Evolutionary conservation across 2,329 filamentous ascomycete species (phyloP), one percentile per base, ranked within the genome.

Genomic region (Fusarium penzigii): DNA sequence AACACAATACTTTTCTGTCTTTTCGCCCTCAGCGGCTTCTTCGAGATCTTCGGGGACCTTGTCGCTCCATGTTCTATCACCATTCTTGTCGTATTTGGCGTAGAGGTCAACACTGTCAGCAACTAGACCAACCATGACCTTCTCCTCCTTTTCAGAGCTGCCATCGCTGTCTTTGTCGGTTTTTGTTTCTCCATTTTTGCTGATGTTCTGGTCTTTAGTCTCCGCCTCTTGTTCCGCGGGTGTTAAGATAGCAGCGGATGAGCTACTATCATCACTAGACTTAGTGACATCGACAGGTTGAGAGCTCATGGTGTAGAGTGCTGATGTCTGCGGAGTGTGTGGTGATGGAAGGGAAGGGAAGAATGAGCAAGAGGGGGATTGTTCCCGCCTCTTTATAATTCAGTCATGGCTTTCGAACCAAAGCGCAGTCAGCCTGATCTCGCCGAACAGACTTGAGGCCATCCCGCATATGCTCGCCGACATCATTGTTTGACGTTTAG

Each of bases 1-100:
- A 44, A 86, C 72, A 2, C 85, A 84, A 63, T 79, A 87, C 57
- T 82, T 83, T 36, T 79, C 78, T 2, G 83, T 86, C 58, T 84
- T 77, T 16, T 80, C 78, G 57, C 85, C 83, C 63, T 88, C 85
- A 5, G 78, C 82, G 0, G 82, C 77, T 46, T 81, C 78, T 42
- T 78, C 74, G 4, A 82, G 70, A 55, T 83, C 78, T 44, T 79
- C 72, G 1, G 83, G 82, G 29, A 77, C 74, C 52, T 80, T 77
- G 48, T 80, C 77, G 8, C 79, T 77, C 83, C 83, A 86, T 41
- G 79, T 79, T 53, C 74, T 71, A 34, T 75, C 70, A 10, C 79
- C 81, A 42, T 75, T 70, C 11, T 75, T 69, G 62, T 84, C 81
- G 17, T 58, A 67, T 43, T 74, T 74, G 17, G 71, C 64, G 63